Evolutionary conservation across 495 filamentous ascomycete genomes (phyloP).

Genomic region (Lasiosphaeria ovina): DNA sequence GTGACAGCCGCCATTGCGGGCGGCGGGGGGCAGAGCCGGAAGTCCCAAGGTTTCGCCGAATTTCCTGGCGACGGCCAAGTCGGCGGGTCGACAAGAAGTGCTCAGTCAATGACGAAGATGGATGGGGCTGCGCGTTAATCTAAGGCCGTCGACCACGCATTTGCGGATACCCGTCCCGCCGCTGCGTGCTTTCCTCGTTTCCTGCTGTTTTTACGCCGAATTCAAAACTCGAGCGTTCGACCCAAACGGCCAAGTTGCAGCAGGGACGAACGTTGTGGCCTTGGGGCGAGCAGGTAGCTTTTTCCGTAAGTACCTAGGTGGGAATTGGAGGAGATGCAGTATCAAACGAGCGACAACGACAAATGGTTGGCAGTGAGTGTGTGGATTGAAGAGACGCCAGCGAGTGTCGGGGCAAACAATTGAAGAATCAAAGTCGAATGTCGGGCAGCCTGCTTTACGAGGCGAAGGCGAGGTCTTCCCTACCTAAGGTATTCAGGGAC

Average conservation of each 20-base stretch:
- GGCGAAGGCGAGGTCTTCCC: no score
- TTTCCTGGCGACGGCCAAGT: slow-evolving; percentile 13
- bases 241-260: slow-evolving; percentile 8
- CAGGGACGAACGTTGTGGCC: background rate
- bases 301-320: no score
- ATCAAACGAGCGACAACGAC: no score
- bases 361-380: no score
- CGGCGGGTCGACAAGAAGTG: background rate
- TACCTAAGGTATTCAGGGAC: no score
- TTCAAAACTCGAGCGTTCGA: slow-evolving; percentile 13
- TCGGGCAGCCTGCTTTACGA: no score
- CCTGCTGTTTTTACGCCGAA: background rate
- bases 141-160: slow-evolving; percentile 6
- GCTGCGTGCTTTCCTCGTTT: slow-evolving; percentile 8
- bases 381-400: background rate
- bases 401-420: background rate
- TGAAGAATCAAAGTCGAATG: background rate
- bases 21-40: slow-evolving; percentile 16
- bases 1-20: slow-evolving; percentile 47
- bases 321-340: no score
- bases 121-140: background rate
- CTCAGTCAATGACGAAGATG: background rate
- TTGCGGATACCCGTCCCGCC: slow-evolving; percentile 10
- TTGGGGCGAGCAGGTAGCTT: background rate
- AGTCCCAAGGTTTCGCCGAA: slow-evolving; percentile 13